phyloP scores from a whole-genome alignment of 2,329 filamentous ascomycete species.

The Metarhizium robertsii region DNA sequence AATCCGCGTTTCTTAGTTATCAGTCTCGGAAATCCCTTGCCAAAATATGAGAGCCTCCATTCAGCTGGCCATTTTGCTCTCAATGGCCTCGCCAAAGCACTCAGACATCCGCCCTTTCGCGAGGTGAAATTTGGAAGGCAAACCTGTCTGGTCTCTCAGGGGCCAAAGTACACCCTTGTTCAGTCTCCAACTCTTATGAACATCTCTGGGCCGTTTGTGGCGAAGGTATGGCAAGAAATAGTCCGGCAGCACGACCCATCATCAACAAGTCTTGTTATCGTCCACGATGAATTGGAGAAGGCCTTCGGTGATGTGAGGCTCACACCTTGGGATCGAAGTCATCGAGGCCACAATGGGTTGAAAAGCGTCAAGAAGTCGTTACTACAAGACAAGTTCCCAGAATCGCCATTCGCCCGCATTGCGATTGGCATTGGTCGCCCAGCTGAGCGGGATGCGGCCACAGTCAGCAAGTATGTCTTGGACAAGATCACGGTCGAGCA shows the following conservation, averaged over 20 bases:
- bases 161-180: constrained; percentile 54
- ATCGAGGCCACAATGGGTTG: constrained; percentile 66
- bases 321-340: constrained; percentile 52
- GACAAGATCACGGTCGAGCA: constrained; percentile 50
- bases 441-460: constrained; percentile 50
- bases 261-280: constrained; percentile 52
- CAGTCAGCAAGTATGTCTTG: constrained; percentile 72
- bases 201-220: constrained; percentile 62
- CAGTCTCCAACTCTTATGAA: constrained; percentile 81
- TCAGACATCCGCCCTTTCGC: constrained; percentile 38
- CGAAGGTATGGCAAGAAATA: constrained; percentile 53
- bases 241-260: constrained; percentile 26
- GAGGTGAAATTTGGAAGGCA: constrained; percentile 40
- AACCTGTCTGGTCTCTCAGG: constrained; percentile 37
- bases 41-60: constrained; percentile 72
- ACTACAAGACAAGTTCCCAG: constrained; percentile 28
- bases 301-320: constrained; percentile 58
- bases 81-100: constrained; percentile 41
- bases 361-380: constrained; percentile 53
- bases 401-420: constrained; percentile 47
- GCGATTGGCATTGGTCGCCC: constrained; percentile 86
- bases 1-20: constrained; percentile 60
- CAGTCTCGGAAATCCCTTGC: constrained; percentile 76
- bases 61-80: constrained; percentile 79
- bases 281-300: constrained; percentile 84